Base-by-base conservation (phyloP, 2,329 filamentous ascomycete species). In the Sclerotinia sclerotiorum region DNA sequence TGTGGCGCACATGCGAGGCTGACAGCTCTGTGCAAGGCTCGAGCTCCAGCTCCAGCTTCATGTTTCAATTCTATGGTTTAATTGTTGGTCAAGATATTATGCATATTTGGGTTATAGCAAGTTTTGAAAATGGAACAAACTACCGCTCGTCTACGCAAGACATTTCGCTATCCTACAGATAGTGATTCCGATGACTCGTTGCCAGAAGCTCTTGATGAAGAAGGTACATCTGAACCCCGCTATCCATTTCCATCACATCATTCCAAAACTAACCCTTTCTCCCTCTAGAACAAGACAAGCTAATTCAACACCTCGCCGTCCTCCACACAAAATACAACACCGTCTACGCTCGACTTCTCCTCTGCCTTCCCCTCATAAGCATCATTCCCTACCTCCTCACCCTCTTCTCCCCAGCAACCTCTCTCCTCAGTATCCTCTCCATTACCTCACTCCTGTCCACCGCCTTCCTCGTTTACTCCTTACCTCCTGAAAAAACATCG, bases 111-210 rank as follows among this genome's bases (percentile, higher is more conserved):
- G 21, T 51, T 35, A 49, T 27, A 27, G 19, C 32, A 5, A 42
- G 3, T 48, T 27, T n/a, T 35, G 15, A 70, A 70, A 21, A 77
- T 76, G 73, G 73, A 73, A 15, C 58, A 70, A 54, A 72, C 74
- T 19, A 79, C 84, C 52, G 82, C 90, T 65, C 88, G 91, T 71
- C 82, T 95, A 56, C 89, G 93, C 75, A 90, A 86, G 74, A 90
- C 91, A 11, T 95, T 96, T 80, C 86, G 85, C 70, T 95, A 94
- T 80, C 90, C 90, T 5, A 79, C 82, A 68, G 87, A 90, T 74
- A 83, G 84, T 60, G 82, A 84, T 70, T 80, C 81, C 56, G 82
- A 85, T 48, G 82, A 84, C 77, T 79, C 78, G 32, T 79, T 83
- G 42, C 84, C 85, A 17, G 84, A 88, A 72, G 85, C 88, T 67